Evolutionary conservation across 129 eudicot genomes (phyloP).

Genomic region (Cynara cardunculus): DNA sequence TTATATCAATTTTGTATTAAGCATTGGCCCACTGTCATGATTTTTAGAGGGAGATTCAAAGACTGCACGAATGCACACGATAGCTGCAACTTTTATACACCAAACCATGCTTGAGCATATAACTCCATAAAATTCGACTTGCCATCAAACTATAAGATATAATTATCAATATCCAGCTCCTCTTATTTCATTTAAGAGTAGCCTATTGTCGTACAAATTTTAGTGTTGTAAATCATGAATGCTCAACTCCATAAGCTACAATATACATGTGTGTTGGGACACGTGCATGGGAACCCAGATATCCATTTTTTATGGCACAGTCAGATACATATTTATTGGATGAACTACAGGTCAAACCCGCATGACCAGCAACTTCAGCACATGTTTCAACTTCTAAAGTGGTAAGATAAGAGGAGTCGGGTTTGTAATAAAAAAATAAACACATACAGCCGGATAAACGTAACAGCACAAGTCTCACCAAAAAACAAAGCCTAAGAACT

Average conservation of each 20-base stretch:
- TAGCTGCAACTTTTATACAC: not conserved
- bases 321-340: not conserved
- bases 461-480: not conserved
- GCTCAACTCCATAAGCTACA: conserved; percentile 6
- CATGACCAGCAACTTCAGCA: not conserved
- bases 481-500: not conserved
- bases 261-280: not conserved
- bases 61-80: not conserved
- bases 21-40: conserved; percentile 11
- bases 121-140: not conserved
- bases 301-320: not conserved
- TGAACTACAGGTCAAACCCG: not conserved
- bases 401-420: not conserved
- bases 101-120: not conserved
- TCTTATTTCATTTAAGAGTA: not conserved
- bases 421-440: not conserved
- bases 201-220: not conserved
- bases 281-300: not conserved
- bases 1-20: not conserved
- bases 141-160: conserved; percentile 2
- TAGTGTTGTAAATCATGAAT: not conserved
- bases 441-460: not conserved
- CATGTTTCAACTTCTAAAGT: not conserved
- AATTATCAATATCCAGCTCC: not conserved
- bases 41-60: not conserved